These are phyloP conservation scores for Rhizoctonia solani DNA, from an alignment of 1,284 basidiomycete species.

Conservation along the genomic window DNA sequence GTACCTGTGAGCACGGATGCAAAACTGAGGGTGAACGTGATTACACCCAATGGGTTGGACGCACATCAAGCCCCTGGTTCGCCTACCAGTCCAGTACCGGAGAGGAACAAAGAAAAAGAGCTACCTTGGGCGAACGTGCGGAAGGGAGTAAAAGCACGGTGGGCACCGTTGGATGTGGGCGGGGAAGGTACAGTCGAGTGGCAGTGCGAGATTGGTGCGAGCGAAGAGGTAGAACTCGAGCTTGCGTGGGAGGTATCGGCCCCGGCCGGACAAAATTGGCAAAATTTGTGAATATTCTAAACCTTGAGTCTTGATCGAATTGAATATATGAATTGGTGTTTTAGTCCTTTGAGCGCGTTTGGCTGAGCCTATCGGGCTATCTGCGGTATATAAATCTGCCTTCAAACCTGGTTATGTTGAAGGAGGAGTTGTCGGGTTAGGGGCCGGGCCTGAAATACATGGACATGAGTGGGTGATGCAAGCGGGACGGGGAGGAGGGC, in stretches of 20 bases:
- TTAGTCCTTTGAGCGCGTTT: too few relatives aligned
- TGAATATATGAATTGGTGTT: too few relatives aligned
- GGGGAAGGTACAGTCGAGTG: conserved; percentile 41
- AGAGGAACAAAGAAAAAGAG: conserved; percentile 22
- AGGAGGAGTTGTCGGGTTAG: too few relatives aligned
- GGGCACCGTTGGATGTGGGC: conserved; percentile 26
- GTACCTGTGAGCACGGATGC: conserved; percentile 41
- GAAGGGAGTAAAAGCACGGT: conserved; percentile 32
- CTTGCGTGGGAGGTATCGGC: conserved; percentile 40
- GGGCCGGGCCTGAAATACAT: too few relatives aligned
- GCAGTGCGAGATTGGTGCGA: conserved; percentile 37
- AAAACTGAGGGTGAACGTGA: conserved; percentile 38
- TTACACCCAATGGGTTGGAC: conserved; percentile 38
- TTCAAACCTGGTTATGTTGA: too few relatives aligned
- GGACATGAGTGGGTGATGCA: too few relatives aligned
- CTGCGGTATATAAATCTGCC: too few relatives aligned
- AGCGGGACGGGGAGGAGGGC: too few relatives aligned
- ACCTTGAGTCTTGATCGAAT: too few relatives aligned
- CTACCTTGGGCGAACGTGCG: conserved; percentile 3
- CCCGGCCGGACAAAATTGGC: conserved; percentile 39
- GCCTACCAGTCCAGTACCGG: neutral
- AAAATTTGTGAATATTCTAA: conserved; percentile 5
- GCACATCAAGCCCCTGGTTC: conserved; percentile 6
- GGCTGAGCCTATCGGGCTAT: too few relatives aligned
- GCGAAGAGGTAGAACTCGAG: conserved; percentile 37